phyloP scores from a whole-genome alignment of 208 protist genomes.

The Eutreptiella sp. region DNA sequence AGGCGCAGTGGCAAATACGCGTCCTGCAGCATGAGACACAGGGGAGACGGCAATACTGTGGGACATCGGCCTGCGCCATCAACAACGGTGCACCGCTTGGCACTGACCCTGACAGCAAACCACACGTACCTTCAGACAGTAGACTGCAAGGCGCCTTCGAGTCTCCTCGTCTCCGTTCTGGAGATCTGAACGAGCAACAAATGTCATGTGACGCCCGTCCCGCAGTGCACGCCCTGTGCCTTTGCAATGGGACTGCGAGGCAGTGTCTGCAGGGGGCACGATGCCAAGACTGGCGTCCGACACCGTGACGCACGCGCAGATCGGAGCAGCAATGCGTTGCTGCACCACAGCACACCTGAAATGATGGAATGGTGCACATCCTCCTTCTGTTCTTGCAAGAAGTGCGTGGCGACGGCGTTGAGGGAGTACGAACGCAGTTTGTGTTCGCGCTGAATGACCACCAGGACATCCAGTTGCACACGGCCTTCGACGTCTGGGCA shows the following conservation, averaged over 20 bases:
- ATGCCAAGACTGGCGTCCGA: not conserved
- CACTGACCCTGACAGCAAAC: too few relatives aligned
- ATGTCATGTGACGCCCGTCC: too few relatives aligned
- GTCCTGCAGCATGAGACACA: constrained; percentile 94
- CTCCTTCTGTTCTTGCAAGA: constrained; percentile 99
- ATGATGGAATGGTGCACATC: constrained; percentile 99
- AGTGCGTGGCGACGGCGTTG: constrained; percentile 96
- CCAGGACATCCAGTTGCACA: constrained; percentile 94
- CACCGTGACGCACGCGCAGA: not conserved
- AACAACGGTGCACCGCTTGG: too few relatives aligned
- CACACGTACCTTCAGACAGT: too few relatives aligned
- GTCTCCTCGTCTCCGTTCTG: constrained; percentile 91
- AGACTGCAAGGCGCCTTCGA: constrained; percentile 91
- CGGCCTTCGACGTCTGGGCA: constrained; percentile 91
- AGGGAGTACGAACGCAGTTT: constrained; percentile 99
- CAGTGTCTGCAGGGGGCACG: not conserved
- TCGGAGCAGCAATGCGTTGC: not conserved
- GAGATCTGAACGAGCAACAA: too few relatives aligned
- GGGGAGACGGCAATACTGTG: not conserved
- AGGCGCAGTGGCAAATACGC: constrained; percentile 89
- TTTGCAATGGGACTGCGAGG: too few relatives aligned
- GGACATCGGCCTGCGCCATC: not conserved
- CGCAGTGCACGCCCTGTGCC: too few relatives aligned
- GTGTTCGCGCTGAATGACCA: constrained; percentile 93
- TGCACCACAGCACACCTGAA: too few relatives aligned